Evolutionary conservation across 2,329 filamentous ascomycete genomes (phyloP).

Genomic region (Helicocarpus griseus): DNA sequence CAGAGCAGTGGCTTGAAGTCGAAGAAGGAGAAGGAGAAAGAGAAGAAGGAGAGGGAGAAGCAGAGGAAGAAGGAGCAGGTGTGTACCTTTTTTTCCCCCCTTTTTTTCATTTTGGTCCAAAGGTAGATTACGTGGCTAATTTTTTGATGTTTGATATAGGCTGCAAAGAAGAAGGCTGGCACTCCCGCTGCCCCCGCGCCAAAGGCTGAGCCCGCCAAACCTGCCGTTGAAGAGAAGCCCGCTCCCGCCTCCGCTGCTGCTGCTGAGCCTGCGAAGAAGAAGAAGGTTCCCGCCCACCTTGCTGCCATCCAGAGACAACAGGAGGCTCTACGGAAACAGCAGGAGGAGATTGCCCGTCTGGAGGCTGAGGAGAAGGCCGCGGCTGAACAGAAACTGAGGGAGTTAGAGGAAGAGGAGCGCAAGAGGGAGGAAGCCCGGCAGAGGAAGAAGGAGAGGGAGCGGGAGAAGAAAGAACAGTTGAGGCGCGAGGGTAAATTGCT

Average conservation of each 20-base stretch:
- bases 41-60: constrained; percentile 98
- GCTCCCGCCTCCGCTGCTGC: constrained; percentile 22
- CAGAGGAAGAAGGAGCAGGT: constrained; percentile 97
- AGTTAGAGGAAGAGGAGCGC: constrained; percentile 37
- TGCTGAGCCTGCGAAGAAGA: constrained; percentile 55
- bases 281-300: constrained; percentile 64
- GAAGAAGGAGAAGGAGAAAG: constrained; percentile 96
- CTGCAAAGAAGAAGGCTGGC: constrained; percentile 70
- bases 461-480: constrained; percentile 42
- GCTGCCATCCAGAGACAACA: constrained; percentile 42
- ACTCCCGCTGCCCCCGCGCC: constrained; percentile 38
- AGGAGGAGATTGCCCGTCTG: constrained; percentile 36
- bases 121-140: constrained; percentile 2
- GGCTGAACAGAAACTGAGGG: constrained; percentile 28
- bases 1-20: constrained; percentile 66
- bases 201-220: constrained; percentile 47
- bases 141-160: constrained; percentile 37
- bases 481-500: constrained; percentile 40
- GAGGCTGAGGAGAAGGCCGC: constrained; percentile 31
- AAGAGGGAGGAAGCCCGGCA: constrained; percentile 38
- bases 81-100: constrained; percentile 17
- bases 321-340: constrained; percentile 34
- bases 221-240: constrained; percentile 29
- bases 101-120: not conserved
- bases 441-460: constrained; percentile 40